Evolutionary conservation across 371 early-diverging fungal species (phyloP).

Genomic region (Umbelopsis sp.): DNA sequence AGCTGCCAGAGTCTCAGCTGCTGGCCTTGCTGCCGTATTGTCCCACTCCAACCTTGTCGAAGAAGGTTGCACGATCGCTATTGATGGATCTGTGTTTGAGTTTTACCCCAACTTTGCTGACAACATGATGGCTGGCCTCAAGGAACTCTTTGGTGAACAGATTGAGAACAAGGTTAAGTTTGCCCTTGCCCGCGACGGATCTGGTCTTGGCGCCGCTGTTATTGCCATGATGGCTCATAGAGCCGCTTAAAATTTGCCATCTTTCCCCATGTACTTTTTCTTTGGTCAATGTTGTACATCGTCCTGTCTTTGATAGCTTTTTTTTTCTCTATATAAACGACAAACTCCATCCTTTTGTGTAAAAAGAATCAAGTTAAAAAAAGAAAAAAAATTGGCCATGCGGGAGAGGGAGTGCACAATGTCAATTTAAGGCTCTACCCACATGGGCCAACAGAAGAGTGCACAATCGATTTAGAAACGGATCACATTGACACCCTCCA

Average conservation of each 20-base stretch:
- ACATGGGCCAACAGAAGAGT: not conserved
- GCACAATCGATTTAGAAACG: not conserved
- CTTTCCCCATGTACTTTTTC: not conserved
- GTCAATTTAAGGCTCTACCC: too few relatives aligned
- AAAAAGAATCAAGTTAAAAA: too few relatives aligned
- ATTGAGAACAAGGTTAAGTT: constrained; percentile 35
- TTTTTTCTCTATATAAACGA: too few relatives aligned
- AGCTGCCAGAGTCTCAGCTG: constrained; percentile 84
- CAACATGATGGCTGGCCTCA: constrained; percentile 72
- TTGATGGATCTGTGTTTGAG: constrained; percentile 93
- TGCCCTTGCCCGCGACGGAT: constrained; percentile 46
- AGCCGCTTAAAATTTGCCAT: not conserved
- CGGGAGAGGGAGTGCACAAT: too few relatives aligned
- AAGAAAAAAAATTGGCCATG: too few relatives aligned
- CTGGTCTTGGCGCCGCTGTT: constrained; percentile 53
- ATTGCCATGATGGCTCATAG: constrained; percentile 52
- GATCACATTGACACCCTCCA: not conserved
- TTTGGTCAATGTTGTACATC: not conserved
- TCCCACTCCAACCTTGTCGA: constrained; percentile 62
- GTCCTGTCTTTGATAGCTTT: not conserved
- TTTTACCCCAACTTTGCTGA: constrained; percentile 87
- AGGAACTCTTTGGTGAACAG: constrained; percentile 72
- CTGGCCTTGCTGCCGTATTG: constrained; percentile 82
- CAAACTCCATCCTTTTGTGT: too few relatives aligned
- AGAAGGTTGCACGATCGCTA: constrained; percentile 45